phyloP scores from a whole-genome alignment of 176 grass and related monocot species.

The sorghum (Sorghum bicolor) region Sorghum_bicolor_NCBIv3 NC_012872.2:68005501-68006000 shows the following conservation, averaged over 20 bases:
- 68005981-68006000: no score
- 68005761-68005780: background rate
- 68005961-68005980: no score
- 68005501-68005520: background rate
- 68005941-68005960: no score
- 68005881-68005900: no score
- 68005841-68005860: no score
- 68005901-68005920: no score
- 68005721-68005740: no score
- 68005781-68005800: background rate
- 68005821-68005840: no score
- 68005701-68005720: background rate
- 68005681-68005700: background rate
- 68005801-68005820: background rate
- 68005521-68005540: background rate
- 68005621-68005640: background rate
- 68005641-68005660: background rate
- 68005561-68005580: constrained; percentile 14
- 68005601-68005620: background rate
- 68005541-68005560: background rate
- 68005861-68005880: no score
- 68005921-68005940: no score
- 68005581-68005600: background rate
- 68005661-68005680: background rate
- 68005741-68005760: background rate